These are phyloP conservation scores for Colletotrichum melonis DNA, from an alignment of 2,329 filamentous ascomycete genomes.

Conservation along the genomic window DNA sequence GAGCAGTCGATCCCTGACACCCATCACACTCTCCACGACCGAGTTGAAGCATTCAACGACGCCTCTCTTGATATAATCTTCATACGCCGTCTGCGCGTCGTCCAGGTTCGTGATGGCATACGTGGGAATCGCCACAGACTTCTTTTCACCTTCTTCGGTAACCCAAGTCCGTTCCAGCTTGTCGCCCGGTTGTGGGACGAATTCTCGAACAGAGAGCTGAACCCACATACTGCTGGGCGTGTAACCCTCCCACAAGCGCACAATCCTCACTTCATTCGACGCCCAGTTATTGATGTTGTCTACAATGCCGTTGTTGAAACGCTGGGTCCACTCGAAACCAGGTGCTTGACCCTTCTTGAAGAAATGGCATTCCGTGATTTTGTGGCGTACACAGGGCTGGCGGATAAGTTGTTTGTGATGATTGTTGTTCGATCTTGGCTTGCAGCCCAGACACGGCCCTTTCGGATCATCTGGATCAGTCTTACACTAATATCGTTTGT, in stretches of 20 bases:
- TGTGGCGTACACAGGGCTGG: slow-evolving; percentile 69
- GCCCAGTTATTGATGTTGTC: slow-evolving; percentile 69
- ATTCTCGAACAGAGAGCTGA: slow-evolving; percentile 63
- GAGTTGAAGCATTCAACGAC: slow-evolving; percentile 59
- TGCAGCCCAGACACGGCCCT: slow-evolving; percentile 65
- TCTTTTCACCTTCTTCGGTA: slow-evolving; percentile 53
- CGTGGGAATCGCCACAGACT: slow-evolving; percentile 62
- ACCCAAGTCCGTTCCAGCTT: slow-evolving; percentile 66
- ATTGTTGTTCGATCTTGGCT: slow-evolving; percentile 59
- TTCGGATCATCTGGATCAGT: slow-evolving; percentile 58
- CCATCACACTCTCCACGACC: slow-evolving; percentile 51
- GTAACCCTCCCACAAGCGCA: slow-evolving; percentile 66
- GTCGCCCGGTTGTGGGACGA: slow-evolving; percentile 66
- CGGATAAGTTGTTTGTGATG: slow-evolving; percentile 52
- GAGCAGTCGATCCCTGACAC: slow-evolving; percentile 54
- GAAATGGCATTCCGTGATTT: slow-evolving; percentile 67
- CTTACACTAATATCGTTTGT: slow-evolving; percentile 58
- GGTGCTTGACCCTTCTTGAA: slow-evolving; percentile 70
- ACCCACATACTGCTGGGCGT: slow-evolving; percentile 55
- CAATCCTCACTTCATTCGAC: slow-evolving; percentile 59
- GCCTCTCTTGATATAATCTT: slow-evolving; percentile 60
- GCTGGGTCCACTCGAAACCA: slow-evolving; percentile 68
- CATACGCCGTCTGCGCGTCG: slow-evolving; percentile 60
- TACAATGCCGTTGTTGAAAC: slow-evolving; percentile 64
- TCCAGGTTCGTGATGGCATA: slow-evolving; percentile 68